Percentiles rank a stretch among this genome's conserved stretches.
phyloP scores from a whole-genome alignment of 1,284 basidiomycete species.

The Tilletiopsis washingtonensis region DNA sequence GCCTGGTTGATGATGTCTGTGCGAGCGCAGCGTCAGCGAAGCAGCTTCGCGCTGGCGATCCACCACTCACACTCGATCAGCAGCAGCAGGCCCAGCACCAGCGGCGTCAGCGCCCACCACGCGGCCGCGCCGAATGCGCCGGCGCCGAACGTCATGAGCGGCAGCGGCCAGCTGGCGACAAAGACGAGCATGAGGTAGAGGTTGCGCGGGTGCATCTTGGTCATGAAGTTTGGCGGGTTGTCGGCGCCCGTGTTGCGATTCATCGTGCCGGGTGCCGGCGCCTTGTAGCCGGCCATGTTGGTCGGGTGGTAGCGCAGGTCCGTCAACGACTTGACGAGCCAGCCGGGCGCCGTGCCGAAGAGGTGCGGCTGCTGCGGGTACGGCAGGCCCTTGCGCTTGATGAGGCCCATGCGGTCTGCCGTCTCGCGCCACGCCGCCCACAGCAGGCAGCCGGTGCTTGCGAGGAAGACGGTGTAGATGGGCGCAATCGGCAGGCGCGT shows the following conservation, averaged over 20 bases:
- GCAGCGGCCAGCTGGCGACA: slow-evolving; percentile 26
- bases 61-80: too few relatives aligned
- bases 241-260: slow-evolving; percentile 8
- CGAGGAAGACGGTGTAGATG: slow-evolving; percentile 38
- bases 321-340: slow-evolving; percentile 30
- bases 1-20: slow-evolving; percentile 29
- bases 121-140: slow-evolving; percentile 42
- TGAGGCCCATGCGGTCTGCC: slow-evolving; percentile 23
- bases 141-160: slow-evolving; percentile 41
- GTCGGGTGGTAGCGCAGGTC: slow-evolving; percentile 29
- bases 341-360: slow-evolving; percentile 41
- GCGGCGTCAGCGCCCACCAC: slow-evolving; percentile 39
- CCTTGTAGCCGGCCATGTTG: slow-evolving; percentile 11
- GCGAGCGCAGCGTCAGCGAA: too few relatives aligned
- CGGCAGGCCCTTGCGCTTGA: slow-evolving; percentile 6
- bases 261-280: slow-evolving; percentile 9
- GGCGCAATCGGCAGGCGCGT: slow-evolving; percentile 43
- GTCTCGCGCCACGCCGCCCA: slow-evolving; percentile 22
- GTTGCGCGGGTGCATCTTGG: slow-evolving; percentile 22
- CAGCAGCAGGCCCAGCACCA: slow-evolving; percentile 19
- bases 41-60: too few relatives aligned
- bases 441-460: slow-evolving; percentile 25
- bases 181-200: slow-evolving; percentile 39
- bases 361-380: slow-evolving; percentile 36
- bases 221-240: slow-evolving; percentile 10